Evolutionary conservation across 2,329 filamentous ascomycete genomes (phyloP), one percentile per base, ranked within the genome.

Genomic region (Epichloe baconii): DNA sequence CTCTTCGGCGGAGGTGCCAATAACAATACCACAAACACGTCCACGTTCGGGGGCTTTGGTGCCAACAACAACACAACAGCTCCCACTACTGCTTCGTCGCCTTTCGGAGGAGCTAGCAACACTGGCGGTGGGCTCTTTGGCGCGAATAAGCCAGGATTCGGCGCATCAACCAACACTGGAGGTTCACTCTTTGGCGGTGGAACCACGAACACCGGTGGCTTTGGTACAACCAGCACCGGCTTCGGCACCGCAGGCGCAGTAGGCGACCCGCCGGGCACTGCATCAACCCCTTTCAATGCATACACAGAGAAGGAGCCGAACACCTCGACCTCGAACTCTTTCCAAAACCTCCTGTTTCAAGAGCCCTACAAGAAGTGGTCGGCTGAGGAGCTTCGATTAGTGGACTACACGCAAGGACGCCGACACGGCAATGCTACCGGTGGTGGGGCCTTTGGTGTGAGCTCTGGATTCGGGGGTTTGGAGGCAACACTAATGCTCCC

Each of bases 321-420:
- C 42, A 76, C 70, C 17, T 77, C 60, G 58, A 52, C 51, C 38
- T 53, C 71, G 57, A 79, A 85, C 61, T 76, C 83, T 4, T 94
- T 85, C 66, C 87, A 93, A 66, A 91, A 82, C 58, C 80, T 94
- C 52, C 72, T 84, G 21, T 89, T 91, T 65, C 83, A 86, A 69
- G 81, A 83, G 23, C 79, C 85, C 1, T 94, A 91, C 71, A 83
- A 83, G 66, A 94, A 93, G 65, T 97, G 85, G 73, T 96, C 91
- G 10, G 80, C 87, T n/a, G 93, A 87, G 60, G 85, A 93, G 66
- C 70, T 93, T 50, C 78, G 87, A 62, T 68, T 95, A 54, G 88
- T 82, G 44, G 93, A 98, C 67, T 98, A 98, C 65, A 79, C 83
- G 53, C 86, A 90, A 66, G 90, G 90, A 48, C 82, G 90, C 53